Evolutionary conservation across 192 early-diverging fungal species (phyloP), one percentile per base, ranked within the genome.

Genomic region (Geosiphon pyriformis): DNA sequence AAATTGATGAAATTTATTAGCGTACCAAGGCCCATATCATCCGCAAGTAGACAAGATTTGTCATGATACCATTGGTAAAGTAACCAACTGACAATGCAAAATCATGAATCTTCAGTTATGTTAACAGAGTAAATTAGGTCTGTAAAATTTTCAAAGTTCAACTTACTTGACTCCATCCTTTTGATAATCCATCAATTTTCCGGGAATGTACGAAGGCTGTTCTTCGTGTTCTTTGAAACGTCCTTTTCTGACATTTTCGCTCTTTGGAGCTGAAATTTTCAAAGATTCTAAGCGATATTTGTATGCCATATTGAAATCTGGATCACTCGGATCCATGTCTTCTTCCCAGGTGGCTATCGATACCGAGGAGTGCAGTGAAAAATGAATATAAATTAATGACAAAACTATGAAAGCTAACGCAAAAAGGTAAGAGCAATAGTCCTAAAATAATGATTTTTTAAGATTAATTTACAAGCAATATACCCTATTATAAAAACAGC

Each of bases 11-110:
- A n/a, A n/a, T n/a, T n/a, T n/a, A n/a, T n/a, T 42, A 42, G 37
- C 37, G 15, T 56, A 51, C 84, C 88, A 34, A 90, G 59, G 4
- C 89, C 89, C 88, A 90, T 90, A 57, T 90, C 88, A 72, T 90
- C 88, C 17, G 89, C 88, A 26, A 90, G 63, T 65, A 90, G 84
- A 59, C 82, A 86, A 25, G 83, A 77, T 32, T 74, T 72, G 8
- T 74, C 35, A 33, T 82, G 78, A 47, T 67, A 74, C 79, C 87
- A 90, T 62, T 90, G 82, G 69, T 87, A 89, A 15, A 83, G 32
- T 15, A 90, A 60, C 87, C 87, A 90, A 46, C 82, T 87, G 72
- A 12, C 31, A 3, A n/a, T 2, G 52, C 0, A 18, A 65, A 55
- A 51, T 0, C 6, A 50, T 17, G 26, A 22, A 6, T 59, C 34